Percentiles rank a stretch among this genome's conserved stretches.
These are phyloP conservation scores for Clonostachys rhizophaga DNA, from an alignment of 2,329 filamentous ascomycete species.

Conservation along the genomic window DNA sequence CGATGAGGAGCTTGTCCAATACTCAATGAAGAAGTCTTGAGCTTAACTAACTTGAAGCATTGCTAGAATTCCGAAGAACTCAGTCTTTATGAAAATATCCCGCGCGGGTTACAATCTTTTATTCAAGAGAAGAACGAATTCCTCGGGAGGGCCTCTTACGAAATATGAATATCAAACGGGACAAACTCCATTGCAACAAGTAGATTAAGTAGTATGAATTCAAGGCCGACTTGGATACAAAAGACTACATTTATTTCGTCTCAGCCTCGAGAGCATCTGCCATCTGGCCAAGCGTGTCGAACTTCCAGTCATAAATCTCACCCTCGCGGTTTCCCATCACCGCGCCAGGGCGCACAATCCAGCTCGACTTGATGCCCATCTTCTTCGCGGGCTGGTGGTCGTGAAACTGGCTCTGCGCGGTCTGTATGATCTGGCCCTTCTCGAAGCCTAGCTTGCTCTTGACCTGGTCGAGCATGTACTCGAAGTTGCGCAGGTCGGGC, in stretches of 20 bases:
- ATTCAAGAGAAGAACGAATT: too few species aligned
- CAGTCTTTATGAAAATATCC: too few species aligned
- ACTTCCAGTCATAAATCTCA: conserved; percentile 44
- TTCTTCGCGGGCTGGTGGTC: conserved; percentile 63
- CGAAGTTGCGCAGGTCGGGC: conserved; percentile 61
- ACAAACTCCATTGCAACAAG: too few species aligned
- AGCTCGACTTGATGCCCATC: conserved; percentile 52
- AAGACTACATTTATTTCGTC: not conserved
- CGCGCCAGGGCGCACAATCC: conserved; percentile 49
- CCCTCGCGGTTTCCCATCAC: conserved; percentile 35
- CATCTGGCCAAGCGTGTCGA: conserved; percentile 54
- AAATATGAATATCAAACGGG: too few species aligned
- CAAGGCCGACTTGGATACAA: too few species aligned
- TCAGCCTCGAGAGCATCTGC: conserved; percentile 46
- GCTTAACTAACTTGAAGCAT: too few species aligned
- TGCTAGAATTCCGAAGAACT: too few species aligned
- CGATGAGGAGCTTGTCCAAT: too few species aligned
- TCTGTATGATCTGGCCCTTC: conserved; percentile 54
- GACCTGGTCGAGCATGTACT: conserved; percentile 54
- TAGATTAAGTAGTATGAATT: too few species aligned
- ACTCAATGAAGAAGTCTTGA: too few species aligned
- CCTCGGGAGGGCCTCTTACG: too few species aligned
- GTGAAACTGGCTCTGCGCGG: conserved; percentile 65
- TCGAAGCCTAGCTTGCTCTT: conserved; percentile 48
- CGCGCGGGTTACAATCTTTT: too few species aligned